phyloP scores from a whole-genome alignment of 768 basidiomycete species.

The Hemileccinum impolitum region DNA sequence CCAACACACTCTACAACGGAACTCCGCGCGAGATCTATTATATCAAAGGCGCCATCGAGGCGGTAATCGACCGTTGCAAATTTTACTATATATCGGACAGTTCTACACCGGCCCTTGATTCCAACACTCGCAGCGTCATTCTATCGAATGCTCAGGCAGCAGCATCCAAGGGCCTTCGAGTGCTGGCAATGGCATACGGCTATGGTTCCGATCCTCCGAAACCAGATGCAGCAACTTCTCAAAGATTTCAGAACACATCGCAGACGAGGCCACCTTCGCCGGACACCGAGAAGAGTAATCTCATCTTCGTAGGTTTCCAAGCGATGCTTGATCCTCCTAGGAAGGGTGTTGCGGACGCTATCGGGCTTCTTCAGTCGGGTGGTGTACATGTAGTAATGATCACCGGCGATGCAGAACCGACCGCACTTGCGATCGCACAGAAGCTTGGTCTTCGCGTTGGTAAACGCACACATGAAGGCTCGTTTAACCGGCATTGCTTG shows the following conservation, averaged over 20 bases:
- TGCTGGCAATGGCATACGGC: conserved; percentile 91
- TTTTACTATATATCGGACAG: conserved; percentile 88
- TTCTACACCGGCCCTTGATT: conserved; percentile 80
- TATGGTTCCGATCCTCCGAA: conserved; percentile 50
- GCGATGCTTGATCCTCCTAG: conserved; percentile 96
- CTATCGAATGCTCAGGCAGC: conserved; percentile 65
- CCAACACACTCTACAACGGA: conserved; percentile 27
- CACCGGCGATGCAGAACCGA: conserved; percentile 91
- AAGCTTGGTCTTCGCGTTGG: conserved; percentile 79
- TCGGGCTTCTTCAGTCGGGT: conserved; percentile 73
- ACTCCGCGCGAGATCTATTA: conserved; percentile 74
- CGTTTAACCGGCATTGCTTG: conserved; percentile 46
- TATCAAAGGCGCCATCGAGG: conserved; percentile 90
- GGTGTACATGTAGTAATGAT: conserved; percentile 99
- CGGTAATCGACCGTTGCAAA: conserved; percentile 79
- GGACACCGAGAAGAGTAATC: conserved; percentile 43
- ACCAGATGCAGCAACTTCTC: conserved; percentile 17
- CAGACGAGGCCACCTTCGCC: conserved; percentile 27
- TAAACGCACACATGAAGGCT: conserved; percentile 31
- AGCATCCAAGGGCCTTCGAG: conserved; percentile 74
- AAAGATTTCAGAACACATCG: conserved; percentile 22
- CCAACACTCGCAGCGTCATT: conserved; percentile 64
- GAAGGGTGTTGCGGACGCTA: conserved; percentile 89
- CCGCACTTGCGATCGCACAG: conserved; percentile 84
- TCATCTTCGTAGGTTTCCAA: conserved; percentile 90